phyloP scores from a whole-genome alignment of 148 eudicot species.

The Nepenthes mirabilis region DNA sequence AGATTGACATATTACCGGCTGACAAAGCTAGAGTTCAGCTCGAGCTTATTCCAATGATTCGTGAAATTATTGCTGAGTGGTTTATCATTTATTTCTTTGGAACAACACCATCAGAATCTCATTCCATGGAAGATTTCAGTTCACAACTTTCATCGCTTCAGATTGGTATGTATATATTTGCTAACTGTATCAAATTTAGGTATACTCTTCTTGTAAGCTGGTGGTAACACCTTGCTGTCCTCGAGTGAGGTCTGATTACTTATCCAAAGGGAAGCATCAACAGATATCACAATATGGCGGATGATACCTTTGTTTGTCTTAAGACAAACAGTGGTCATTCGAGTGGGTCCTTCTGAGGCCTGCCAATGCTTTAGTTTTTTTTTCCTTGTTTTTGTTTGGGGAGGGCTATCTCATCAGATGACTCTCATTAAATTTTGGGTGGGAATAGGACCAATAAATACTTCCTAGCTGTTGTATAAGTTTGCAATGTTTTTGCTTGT shows the following conservation, averaged over 20 bases:
- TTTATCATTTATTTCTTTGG: conserved; percentile 73
- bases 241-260: too few relatives aligned
- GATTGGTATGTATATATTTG: conserved; percentile 41
- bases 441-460: too few relatives aligned
- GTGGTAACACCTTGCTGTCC: too few relatives aligned
- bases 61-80: conserved; percentile 80
- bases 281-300: too few relatives aligned
- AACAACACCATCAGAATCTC: conserved; percentile 69
- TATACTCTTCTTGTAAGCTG: too few relatives aligned
- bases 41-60: conserved; percentile 80
- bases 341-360: too few relatives aligned
- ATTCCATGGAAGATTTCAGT: conserved; percentile 70
- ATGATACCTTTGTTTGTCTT: too few relatives aligned
- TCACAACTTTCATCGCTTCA: conserved; percentile 76
- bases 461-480: too few relatives aligned
- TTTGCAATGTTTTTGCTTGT: background rate
- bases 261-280: too few relatives aligned
- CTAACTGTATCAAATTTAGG: background rate
- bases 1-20: conserved; percentile 57
- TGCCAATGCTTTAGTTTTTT: background rate
- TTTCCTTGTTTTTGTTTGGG: background rate
- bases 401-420: too few relatives aligned
- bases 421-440: too few relatives aligned
- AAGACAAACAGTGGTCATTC: too few relatives aligned
- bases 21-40: conserved; percentile 70